A percentile compares a stretch with the other conserved stretches of the same genome.
phyloP scores from a whole-genome alignment of 140 eudicot genomes.

The Flaveria floridana region DNA sequence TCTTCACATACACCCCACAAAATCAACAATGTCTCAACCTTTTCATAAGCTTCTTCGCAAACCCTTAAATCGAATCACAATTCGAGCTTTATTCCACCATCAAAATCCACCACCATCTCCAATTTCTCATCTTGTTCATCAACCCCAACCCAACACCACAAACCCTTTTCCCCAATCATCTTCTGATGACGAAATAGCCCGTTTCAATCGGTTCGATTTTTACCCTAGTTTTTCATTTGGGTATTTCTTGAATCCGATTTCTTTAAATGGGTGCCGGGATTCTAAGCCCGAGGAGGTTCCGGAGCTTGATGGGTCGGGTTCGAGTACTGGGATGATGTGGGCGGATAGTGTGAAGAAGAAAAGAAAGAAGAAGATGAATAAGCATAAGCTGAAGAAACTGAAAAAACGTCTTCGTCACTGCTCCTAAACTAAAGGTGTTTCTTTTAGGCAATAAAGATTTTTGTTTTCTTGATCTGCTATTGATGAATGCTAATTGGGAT shows the following conservation, averaged over 20 bases:
- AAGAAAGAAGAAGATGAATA: conserved; percentile 64
- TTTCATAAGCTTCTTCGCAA: conserved; percentile 33
- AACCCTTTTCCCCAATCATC: conserved; percentile 19
- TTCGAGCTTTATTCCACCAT: conserved; percentile 29
- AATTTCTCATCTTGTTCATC: conserved; percentile 22
- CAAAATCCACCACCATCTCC: conserved; percentile 20
- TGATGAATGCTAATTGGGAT: not conserved
- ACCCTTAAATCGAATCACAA: conserved; percentile 27
- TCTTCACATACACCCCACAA: too few species aligned
- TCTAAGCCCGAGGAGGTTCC: conserved; percentile 26
- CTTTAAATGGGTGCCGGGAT: conserved; percentile 30
- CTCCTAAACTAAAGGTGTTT: conserved; percentile 9
- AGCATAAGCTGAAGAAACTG: conserved; percentile 54
- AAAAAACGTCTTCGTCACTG: conserved; percentile 40
- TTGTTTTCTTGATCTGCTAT: conserved; percentile 17
- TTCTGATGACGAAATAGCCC: conserved; percentile 14
- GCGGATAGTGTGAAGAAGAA: conserved; percentile 69
- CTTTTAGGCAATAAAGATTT: conserved; percentile 9
- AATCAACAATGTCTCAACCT: conserved; percentile 25
- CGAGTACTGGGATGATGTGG: conserved; percentile 38
- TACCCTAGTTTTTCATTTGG: conserved; percentile 53
- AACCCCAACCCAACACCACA: conserved; percentile 18
- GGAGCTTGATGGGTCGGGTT: conserved; percentile 27
- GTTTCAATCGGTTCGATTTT: conserved; percentile 27
- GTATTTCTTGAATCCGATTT: conserved; percentile 42